Evolutionary conservation across 805 yeast genomes (phyloP).

Genomic region (Starmerella vaccinii): DNA sequence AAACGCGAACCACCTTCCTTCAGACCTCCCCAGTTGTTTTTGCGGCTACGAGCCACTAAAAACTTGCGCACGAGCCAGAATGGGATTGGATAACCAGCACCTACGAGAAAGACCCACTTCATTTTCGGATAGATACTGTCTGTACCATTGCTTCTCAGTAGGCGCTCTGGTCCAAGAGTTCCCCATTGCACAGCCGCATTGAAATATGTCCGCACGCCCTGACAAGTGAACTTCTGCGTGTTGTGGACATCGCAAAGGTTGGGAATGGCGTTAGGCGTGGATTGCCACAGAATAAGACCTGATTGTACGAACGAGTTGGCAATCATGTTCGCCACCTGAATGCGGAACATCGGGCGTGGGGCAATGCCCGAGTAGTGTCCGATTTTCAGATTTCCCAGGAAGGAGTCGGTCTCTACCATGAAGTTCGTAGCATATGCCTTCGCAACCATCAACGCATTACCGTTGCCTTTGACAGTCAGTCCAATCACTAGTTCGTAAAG

Average conservation of each 20-base stretch:
- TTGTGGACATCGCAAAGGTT: constrained; percentile 31
- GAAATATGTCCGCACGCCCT: constrained; percentile 35
- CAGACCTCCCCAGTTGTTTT: constrained; percentile 7
- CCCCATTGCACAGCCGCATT: constrained; percentile 49
- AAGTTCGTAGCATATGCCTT: constrained; percentile 50
- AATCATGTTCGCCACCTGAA: constrained; percentile 32
- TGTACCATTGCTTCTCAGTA: constrained; percentile 3
- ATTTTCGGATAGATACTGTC: constrained; percentile 23
- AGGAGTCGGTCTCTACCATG: constrained; percentile 53
- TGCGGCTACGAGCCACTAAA: constrained; percentile 23
- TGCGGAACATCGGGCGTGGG: constrained; percentile 49
- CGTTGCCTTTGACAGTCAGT: constrained; percentile 48
- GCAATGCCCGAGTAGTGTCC: constrained; percentile 52
- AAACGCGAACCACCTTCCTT: constrained; percentile 13
- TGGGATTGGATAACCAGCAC: constrained; percentile 48
- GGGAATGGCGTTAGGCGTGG: constrained; percentile 30
- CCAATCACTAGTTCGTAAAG: constrained; percentile 44
- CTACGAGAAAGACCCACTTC: constrained; percentile 40
- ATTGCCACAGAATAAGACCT: constrained; percentile 32
- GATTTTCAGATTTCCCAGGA: constrained; percentile 43
- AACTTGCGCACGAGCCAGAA: constrained; percentile 55
- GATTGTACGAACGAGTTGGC: constrained; percentile 26
- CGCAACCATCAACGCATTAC: constrained; percentile 42
- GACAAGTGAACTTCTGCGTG: constrained; percentile 37
- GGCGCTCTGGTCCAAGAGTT: constrained; percentile 36